Evolutionary conservation across 2,329 filamentous ascomycete species (phyloP).

Genomic region (Phialocephala sp.): DNA sequence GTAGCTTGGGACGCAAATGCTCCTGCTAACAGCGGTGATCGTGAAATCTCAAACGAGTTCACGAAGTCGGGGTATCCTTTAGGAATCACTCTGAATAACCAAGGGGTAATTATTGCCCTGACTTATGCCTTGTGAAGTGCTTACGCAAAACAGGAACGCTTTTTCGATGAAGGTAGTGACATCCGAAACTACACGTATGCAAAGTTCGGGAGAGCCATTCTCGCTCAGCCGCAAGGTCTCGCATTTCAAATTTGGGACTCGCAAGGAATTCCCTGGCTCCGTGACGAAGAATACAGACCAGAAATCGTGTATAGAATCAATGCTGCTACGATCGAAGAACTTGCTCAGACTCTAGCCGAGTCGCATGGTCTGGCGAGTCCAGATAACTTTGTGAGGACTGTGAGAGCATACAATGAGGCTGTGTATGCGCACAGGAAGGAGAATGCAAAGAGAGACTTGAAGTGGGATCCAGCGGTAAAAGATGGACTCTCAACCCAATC

Average conservation of each 20-base stretch:
- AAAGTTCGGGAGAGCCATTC: conserved; percentile 65
- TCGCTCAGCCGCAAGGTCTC: conserved; percentile 60
- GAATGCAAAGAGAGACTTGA: conserved; percentile 45
- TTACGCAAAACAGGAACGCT: conserved; percentile 48
- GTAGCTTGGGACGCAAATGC: conserved; percentile 70
- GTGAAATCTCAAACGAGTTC: conserved; percentile 66
- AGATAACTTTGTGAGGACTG: conserved; percentile 55
- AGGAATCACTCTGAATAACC: conserved; percentile 66
- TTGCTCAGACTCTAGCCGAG: conserved; percentile 55
- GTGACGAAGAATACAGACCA: conserved; percentile 65
- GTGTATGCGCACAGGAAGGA: conserved; percentile 54
- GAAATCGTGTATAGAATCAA: conserved; percentile 60
- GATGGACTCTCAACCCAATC: conserved; percentile 68
- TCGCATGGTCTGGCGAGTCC: conserved; percentile 53
- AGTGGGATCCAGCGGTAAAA: conserved; percentile 64
- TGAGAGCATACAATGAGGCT: conserved; percentile 63
- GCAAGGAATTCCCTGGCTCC: conserved; percentile 56
- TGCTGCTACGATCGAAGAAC: conserved; percentile 57
- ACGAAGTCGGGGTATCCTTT: conserved; percentile 74
- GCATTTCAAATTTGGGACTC: conserved; percentile 72
- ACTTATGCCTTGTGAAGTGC: background rate
- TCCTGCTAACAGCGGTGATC: conserved; percentile 58
- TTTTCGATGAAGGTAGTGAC: conserved; percentile 71
- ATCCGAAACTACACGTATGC: conserved; percentile 72
- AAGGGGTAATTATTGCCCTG: conserved; percentile 46